These are phyloP conservation scores for Puccinia sorghi DNA, from an alignment of 1,284 basidiomycete species.

Conservation along the genomic window DNA sequence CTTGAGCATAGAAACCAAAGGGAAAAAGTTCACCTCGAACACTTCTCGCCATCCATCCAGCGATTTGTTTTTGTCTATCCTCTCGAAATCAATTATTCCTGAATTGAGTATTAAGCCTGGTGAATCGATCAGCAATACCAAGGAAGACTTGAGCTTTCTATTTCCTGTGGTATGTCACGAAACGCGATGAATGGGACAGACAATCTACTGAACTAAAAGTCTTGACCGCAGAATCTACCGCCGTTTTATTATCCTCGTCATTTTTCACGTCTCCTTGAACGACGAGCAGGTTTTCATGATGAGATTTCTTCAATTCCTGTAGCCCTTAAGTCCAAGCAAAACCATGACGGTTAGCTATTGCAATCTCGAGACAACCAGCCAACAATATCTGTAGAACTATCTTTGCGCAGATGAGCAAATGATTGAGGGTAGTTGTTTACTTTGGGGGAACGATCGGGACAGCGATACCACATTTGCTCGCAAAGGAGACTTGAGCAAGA, in stretches of 20 bases:
- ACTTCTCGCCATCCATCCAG: conserved; percentile 24
- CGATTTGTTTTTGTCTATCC: conserved; percentile 7
- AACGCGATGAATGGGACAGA: neutral
- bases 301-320: conserved; percentile 1
- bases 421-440: neutral
- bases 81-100: conserved; percentile 31
- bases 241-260: conserved; percentile 25
- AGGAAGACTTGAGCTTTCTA: neutral
- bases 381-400: neutral
- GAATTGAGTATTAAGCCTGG: conserved; percentile 38
- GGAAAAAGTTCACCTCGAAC: conserved; percentile 45
- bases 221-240: conserved; percentile 42
- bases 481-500: conserved; percentile 10
- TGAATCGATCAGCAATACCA: too few species aligned
- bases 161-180: neutral
- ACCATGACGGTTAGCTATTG: neutral
- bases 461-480: conserved; percentile 33
- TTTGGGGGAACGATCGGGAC: conserved; percentile 31
- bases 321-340: conserved; percentile 13
- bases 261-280: conserved; percentile 40
- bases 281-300: conserved; percentile 33
- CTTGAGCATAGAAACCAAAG: conserved; percentile 25
- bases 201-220: conserved; percentile 37
- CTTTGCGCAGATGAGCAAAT: neutral
- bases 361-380: neutral